Percentiles rank a stretch among this genome's conserved stretches.
Conservation (phyloP, 176 grass and related monocot species). For the Carex pumila region DNA sequence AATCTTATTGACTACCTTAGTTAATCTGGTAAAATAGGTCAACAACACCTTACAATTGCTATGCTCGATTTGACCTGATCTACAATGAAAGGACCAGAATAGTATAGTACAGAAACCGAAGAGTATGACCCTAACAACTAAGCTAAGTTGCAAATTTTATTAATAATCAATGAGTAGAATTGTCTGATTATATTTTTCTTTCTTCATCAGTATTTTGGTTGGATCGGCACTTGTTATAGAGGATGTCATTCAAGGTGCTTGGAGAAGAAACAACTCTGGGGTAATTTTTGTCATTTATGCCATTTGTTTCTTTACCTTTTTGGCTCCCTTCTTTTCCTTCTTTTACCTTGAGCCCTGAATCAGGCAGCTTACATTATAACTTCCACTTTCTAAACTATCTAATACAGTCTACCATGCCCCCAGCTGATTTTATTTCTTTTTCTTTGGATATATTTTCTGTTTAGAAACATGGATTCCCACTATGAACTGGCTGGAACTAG, state of each 20-base stretch:
- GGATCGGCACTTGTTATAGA: slow-evolving; percentile 15
- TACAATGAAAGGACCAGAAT: not conserved
- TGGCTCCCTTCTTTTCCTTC: not conserved
- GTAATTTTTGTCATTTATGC: not conserved
- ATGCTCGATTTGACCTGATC: too few species aligned
- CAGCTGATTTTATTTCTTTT: not conserved
- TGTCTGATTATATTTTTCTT: not conserved
- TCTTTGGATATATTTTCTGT: not conserved
- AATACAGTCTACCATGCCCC: not conserved
- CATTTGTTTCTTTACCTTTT: slow-evolving; percentile 10
- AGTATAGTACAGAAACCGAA: not conserved
- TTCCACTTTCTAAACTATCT: not conserved
- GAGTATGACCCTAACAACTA: not conserved
- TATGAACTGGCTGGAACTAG: not conserved
- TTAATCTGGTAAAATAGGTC: too few species aligned
- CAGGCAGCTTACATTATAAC: not conserved
- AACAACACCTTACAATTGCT: too few species aligned
- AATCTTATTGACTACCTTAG: not conserved
- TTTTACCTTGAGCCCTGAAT: not conserved
- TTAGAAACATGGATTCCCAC: not conserved
- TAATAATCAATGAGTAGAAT: not conserved
- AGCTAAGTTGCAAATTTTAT: not conserved
- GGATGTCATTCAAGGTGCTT: slow-evolving; percentile 15
- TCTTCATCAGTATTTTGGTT: slow-evolving; percentile 15
- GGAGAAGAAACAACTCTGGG: slow-evolving; percentile 22